Evolutionary conservation across 768 basidiomycete species (phyloP).

Genomic region (Boletus sp.): DNA sequence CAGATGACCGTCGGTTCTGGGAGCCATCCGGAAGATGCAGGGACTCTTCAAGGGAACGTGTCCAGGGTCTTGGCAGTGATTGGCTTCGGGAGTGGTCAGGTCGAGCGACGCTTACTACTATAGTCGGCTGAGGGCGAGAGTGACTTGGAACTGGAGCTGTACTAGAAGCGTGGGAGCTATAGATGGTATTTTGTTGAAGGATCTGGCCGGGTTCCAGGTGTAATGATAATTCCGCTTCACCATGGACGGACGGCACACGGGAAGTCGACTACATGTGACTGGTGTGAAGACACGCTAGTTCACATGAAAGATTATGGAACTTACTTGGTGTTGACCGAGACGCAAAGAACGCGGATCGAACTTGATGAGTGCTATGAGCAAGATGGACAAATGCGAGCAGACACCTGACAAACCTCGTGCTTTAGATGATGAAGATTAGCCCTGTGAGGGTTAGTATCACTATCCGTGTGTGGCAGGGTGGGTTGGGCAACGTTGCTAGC

Average conservation of each 20-base stretch:
- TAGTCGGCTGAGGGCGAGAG: conserved; percentile 2
- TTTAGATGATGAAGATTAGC: conserved; percentile 2
- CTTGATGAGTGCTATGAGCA: conserved; percentile 18
- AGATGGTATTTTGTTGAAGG: conserved; percentile 38
- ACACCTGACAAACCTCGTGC: conserved; percentile 22
- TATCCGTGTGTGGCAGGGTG: conserved; percentile 5
- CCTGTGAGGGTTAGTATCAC: conserved; percentile 1
- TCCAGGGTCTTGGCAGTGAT: conserved; percentile 10
- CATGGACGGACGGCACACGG: neutral
- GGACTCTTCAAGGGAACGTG: neutral
- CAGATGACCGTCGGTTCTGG: conserved; percentile 5
- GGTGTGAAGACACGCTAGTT: conserved; percentile 9
- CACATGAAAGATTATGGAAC: conserved; percentile 1
- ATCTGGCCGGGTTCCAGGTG: conserved; percentile 58
- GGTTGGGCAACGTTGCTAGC: conserved; percentile 22
- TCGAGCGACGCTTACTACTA: neutral
- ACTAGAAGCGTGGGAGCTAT: conserved; percentile 3
- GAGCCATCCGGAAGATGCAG: neutral
- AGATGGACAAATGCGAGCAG: neutral
- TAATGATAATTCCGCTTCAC: conserved; percentile 40
- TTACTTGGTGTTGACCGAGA: conserved; percentile 17
- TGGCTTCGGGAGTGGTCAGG: conserved; percentile 12
- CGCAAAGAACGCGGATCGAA: conserved; percentile 5
- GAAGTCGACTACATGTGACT: conserved; percentile 8
- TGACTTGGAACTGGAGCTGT: conserved; percentile 2